Base-by-base conservation (phyloP, 257 asterid genomes). In the Rubia yunnanensis region DNA sequence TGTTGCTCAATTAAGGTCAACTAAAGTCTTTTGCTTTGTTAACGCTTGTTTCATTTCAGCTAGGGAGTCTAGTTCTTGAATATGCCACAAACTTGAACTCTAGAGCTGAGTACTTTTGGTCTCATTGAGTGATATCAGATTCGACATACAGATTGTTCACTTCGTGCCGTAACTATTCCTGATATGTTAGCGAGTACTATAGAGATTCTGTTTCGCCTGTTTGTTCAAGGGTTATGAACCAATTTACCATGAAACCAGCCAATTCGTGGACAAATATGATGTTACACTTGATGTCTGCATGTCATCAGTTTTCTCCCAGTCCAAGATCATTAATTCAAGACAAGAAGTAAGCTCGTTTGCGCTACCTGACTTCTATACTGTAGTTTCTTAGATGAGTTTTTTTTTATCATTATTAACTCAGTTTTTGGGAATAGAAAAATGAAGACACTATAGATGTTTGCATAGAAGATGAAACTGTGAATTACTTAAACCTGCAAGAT, bases 71-170 rank as follows among this genome's bases (percentile, higher is more conserved):
- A 64, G 80, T 86, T 60, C 85, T 86, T 38, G 95, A 84, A 70
- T 86, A 82, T 44, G 72, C 81, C 3, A 76, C 83, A 0, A 91
- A 86, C 70, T 84, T 80, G 71, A 86, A 86, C 56, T 82, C 91
- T 5, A 78, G 88, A 74, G 90, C 91, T 3, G 95, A 84, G 59
- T 86, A 82, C 73, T 80, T 84, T 39, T 87, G 95, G 95, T 87
- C 95, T 49, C 95, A 87, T 64, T 91, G 95, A 35, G 70, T 87
- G 49, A 82, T 87, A 76, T 87, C 95, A 39, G 91, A 87, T 70
- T 64, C 85, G 10, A 84, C 91, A 1, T 84, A 84, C 77, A 77
- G 58, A 56, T 52, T 82, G 71, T 84, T 87, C 77, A 79, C 84
- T 70, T 76, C 76, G 11, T 71, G 56, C 34, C 84, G 95, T 67